Evolutionary conservation across 163 green algal species (phyloP).

Genomic region (Chlamydomonas reinhardtii): DNA sequence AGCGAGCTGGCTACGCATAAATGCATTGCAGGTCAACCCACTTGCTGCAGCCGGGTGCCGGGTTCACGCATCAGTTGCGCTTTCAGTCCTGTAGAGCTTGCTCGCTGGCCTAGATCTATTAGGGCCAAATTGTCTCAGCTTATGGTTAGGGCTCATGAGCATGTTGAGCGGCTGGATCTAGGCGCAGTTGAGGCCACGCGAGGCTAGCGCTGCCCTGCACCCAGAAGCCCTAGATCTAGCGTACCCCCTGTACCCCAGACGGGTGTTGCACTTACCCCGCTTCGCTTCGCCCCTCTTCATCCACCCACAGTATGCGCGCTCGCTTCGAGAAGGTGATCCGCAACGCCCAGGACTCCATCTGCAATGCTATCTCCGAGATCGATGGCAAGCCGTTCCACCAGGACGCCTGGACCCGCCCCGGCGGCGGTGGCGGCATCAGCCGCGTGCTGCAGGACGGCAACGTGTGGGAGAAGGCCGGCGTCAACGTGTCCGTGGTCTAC

Average conservation of each 20-base stretch:
- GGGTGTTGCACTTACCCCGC: no score
- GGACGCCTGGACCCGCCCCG: conserved; percentile 94
- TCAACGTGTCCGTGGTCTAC: conserved; percentile 99
- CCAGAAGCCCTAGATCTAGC: neutral
- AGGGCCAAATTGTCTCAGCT: no score
- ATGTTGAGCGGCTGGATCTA: no score
- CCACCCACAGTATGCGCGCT: conserved; percentile 79
- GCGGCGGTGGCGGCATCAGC: conserved; percentile 95
- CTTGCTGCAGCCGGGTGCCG: neutral
- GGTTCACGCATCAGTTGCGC: neutral
- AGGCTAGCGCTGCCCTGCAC: no score
- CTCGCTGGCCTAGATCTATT: neutral
- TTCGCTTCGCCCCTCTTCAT: neutral
- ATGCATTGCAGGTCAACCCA: no score
- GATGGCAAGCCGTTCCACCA: conserved; percentile 94
- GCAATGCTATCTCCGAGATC: conserved; percentile 87
- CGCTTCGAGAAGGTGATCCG: conserved; percentile 95
- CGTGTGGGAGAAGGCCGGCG: conserved; percentile 99
- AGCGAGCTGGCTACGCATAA: no score
- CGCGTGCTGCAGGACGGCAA: conserved; percentile 95
- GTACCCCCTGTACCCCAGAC: neutral
- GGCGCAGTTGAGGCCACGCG: neutral
- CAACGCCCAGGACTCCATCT: conserved; percentile 94
- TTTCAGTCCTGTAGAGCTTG: neutral
- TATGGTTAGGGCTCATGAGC: neutral